phyloP scores from a whole-genome alignment of 495 filamentous ascomycete species.

The Hypoxylon cercidicola region DNA sequence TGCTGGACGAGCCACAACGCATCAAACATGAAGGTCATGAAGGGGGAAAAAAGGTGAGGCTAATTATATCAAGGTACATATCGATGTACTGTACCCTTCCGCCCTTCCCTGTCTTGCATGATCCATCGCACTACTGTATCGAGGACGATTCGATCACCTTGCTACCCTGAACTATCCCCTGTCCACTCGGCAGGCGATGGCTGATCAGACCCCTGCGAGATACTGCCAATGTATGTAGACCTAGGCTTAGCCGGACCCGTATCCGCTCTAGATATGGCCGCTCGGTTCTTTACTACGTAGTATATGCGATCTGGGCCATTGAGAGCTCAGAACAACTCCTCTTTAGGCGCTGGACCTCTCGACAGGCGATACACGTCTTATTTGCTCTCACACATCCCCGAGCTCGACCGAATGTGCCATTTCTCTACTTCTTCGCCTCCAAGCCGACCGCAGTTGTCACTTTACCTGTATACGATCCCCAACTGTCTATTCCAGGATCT shows the following conservation, averaged over 20 bases:
- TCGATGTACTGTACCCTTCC: constrained; percentile 38
- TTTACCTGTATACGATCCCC: constrained; percentile 42
- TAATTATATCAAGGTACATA: constrained; percentile 45
- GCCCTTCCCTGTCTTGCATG: constrained; percentile 42
- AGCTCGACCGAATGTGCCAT: constrained; percentile 49
- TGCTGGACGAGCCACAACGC: constrained; percentile 38
- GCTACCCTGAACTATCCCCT: constrained; percentile 48
- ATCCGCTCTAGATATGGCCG: constrained; percentile 52
- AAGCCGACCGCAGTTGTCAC: constrained; percentile 49
- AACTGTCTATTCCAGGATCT: constrained; percentile 39
- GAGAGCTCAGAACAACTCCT: constrained; percentile 50
- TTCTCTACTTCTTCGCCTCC: constrained; percentile 45
- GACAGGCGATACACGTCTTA: constrained; percentile 49
- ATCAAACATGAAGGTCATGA: constrained; percentile 2
- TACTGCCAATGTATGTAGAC: constrained; percentile 45
- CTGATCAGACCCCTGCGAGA: constrained; percentile 49
- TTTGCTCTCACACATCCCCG: constrained; percentile 49
- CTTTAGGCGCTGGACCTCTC: constrained; percentile 49
- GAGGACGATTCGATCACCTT: constrained; percentile 48
- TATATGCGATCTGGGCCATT: constrained; percentile 50
- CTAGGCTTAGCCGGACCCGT: constrained; percentile 51
- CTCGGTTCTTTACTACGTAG: constrained; percentile 49
- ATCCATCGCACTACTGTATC: constrained; percentile 47
- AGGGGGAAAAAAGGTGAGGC: constrained; percentile 29
- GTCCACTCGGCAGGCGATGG: constrained; percentile 48